phyloP scores from a whole-genome alignment of 2,329 filamentous ascomycete genomes.

The Fonsecaea erecta region DNA sequence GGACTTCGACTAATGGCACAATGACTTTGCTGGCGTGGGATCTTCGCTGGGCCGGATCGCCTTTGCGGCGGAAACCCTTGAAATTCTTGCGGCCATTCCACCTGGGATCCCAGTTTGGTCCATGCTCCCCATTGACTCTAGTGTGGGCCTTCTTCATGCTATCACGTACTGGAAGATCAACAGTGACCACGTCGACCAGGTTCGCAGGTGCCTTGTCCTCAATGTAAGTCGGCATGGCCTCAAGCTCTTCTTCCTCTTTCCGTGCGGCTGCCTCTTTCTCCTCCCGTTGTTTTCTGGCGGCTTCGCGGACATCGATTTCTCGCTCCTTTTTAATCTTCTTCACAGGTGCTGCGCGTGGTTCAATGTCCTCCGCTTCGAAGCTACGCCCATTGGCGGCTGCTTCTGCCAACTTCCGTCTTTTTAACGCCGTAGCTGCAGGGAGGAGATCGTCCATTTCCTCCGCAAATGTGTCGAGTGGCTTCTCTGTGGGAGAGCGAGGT shows the following conservation, averaged over 20 bases:
- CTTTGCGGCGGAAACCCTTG: slow-evolving; percentile 77
- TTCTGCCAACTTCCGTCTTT: slow-evolving; percentile 70
- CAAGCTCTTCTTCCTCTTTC: slow-evolving; percentile 51
- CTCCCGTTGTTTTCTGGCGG: slow-evolving; percentile 60
- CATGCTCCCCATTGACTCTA: slow-evolving; percentile 42
- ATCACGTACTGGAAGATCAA: slow-evolving; percentile 61
- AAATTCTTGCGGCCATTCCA: slow-evolving; percentile 98
- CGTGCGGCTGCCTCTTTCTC: slow-evolving; percentile 67
- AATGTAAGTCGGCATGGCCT: slow-evolving; percentile 68
- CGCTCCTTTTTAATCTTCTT: slow-evolving; percentile 53
- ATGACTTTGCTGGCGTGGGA: slow-evolving; percentile 58
- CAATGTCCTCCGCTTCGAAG: slow-evolving; percentile 26
- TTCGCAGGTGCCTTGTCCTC: slow-evolving; percentile 65
- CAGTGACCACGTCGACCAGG: slow-evolving; percentile 76
- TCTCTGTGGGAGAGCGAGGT: slow-evolving; percentile 39
- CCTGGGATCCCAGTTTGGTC: slow-evolving; percentile 76
- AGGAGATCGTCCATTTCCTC: slow-evolving; percentile 73
- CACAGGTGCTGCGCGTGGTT: slow-evolving; percentile 40
- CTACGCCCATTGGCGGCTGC: slow-evolving; percentile 50
- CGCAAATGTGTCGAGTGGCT: slow-evolving; percentile 43
- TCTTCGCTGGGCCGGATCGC: slow-evolving; percentile 47
- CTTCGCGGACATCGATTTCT: slow-evolving; percentile 71
- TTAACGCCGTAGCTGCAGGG: slow-evolving; percentile 76
- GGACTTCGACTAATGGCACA: slow-evolving; percentile 72
- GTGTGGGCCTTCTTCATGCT: slow-evolving; percentile 39